Conservation (phyloP, 1,284 basidiomycete species). For the Microbotryum silenes-acaulis region DNA sequence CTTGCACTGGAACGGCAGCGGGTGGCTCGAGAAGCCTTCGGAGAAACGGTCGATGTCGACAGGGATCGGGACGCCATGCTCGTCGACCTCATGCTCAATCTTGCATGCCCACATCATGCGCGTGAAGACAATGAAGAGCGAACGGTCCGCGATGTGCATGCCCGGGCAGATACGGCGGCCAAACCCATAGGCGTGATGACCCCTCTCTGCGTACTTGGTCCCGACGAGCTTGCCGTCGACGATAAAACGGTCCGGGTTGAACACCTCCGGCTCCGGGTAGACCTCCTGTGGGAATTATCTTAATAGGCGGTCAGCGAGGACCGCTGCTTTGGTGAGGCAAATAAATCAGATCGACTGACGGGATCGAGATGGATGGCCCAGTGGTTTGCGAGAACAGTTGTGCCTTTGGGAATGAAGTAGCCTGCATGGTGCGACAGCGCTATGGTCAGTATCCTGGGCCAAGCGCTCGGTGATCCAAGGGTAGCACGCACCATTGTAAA, state of each 20-base stretch:
- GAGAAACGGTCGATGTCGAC: conserved; percentile 28
- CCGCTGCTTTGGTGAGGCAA: too few relatives aligned
- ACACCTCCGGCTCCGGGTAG: conserved; percentile 26
- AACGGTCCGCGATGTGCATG: conserved; percentile 33
- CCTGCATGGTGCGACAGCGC: conserved; percentile 1
- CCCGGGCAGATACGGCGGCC: conserved; percentile 32
- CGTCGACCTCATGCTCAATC: conserved; percentile 15
- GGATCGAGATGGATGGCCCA: conserved; percentile 36
- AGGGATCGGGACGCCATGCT: conserved; percentile 4
- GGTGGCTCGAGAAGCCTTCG: conserved; percentile 34
- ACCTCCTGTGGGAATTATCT: conserved; percentile 10
- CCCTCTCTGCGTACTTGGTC: conserved; percentile 29
- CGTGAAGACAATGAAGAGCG: conserved; percentile 32
- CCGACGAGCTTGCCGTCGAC: conserved; percentile 25
- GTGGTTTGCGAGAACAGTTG: conserved; percentile 37
- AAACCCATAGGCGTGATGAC: conserved; percentile 37
- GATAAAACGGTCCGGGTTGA: conserved; percentile 30
- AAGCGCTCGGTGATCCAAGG: too few relatives aligned
- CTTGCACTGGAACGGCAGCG: conserved; percentile 24
- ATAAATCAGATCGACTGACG: neutral
- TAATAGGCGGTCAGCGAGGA: too few relatives aligned
- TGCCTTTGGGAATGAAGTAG: conserved; percentile 39
- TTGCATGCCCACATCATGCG: conserved; percentile 28
- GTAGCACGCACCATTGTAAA: conserved; percentile 31
- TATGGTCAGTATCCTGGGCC: neutral